Conservation (phyloP, 192 early-diverging fungal species). For the Chytriomyces confervae region DNA sequence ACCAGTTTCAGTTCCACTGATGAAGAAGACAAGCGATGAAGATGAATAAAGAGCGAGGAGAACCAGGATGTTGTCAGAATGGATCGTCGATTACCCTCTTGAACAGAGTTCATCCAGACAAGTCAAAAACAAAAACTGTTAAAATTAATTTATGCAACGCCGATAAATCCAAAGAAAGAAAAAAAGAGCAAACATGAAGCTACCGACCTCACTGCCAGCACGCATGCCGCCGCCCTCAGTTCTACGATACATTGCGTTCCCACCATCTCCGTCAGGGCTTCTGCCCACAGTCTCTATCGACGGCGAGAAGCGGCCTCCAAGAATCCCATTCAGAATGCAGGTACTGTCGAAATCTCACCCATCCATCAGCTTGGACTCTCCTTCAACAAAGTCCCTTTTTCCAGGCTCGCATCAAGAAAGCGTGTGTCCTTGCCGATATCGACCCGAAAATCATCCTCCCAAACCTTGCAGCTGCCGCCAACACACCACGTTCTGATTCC, state of each 20-base stretch:
- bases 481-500: neutral
- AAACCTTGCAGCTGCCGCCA: neutral
- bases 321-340: slow-evolving; percentile 47
- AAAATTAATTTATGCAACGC: neutral
- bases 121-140: neutral
- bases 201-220: slow-evolving; percentile 38
- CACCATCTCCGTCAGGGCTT: slow-evolving; percentile 41
- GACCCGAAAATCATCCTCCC: slow-evolving; percentile 29
- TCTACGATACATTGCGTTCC: slow-evolving; percentile 53
- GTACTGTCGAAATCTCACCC: neutral
- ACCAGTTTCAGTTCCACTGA: no score
- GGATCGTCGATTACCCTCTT: no score
- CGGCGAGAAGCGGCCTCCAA: slow-evolving; percentile 44
- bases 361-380: no score
- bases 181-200: slow-evolving; percentile 17
- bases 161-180: neutral
- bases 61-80: no score
- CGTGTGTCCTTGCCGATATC: slow-evolving; percentile 46
- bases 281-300: slow-evolving; percentile 24
- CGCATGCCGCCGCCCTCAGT: slow-evolving; percentile 54
- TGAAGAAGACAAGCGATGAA: no score
- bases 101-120: neutral
- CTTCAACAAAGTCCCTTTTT: no score
- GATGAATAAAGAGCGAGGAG: no score
- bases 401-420: slow-evolving; percentile 41